These are phyloP conservation scores for Penicillium bialowiezense DNA, from an alignment of 495 filamentous ascomycete species.

Conservation along the genomic window DNA sequence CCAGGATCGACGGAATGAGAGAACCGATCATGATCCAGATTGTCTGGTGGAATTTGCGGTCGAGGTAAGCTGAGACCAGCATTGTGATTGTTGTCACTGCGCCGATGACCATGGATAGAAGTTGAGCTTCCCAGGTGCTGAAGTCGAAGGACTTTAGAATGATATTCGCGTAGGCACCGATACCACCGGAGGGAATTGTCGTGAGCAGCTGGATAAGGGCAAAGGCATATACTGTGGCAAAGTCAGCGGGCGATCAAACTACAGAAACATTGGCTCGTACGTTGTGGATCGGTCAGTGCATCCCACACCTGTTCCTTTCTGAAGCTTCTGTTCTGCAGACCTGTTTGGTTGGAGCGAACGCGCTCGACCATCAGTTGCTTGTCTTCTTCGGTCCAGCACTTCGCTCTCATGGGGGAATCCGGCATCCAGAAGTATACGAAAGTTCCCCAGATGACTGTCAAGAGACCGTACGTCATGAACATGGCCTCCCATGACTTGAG, in stretches of 20 bases:
- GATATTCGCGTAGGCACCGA: slow-evolving; percentile 64
- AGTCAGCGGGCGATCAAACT: slow-evolving; percentile 25
- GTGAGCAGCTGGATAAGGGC: slow-evolving; percentile 55
- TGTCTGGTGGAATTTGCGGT: slow-evolving; percentile 59
- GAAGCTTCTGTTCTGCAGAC: slow-evolving; percentile 49
- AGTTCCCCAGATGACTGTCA: slow-evolving; percentile 47
- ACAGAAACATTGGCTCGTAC: neutral
- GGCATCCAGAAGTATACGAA: slow-evolving; percentile 43
- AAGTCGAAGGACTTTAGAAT: slow-evolving; percentile 47
- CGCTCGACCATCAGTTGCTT: slow-evolving; percentile 45
- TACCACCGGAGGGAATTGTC: slow-evolving; percentile 60
- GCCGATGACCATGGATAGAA: slow-evolving; percentile 63
- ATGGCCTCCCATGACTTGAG: slow-evolving; percentile 55
- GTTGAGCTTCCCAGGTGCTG: slow-evolving; percentile 35
- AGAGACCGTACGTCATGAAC: slow-evolving; percentile 53
- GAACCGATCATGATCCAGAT: slow-evolving; percentile 58
- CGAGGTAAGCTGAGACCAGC: slow-evolving; percentile 56
- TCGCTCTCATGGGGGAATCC: slow-evolving; percentile 46
- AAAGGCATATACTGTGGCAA: slow-evolving; percentile 28
- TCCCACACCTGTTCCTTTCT: slow-evolving; percentile 41
- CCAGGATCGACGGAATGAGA: slow-evolving; percentile 53
- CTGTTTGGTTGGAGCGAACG: slow-evolving; percentile 48
- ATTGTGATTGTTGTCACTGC: slow-evolving; percentile 66
- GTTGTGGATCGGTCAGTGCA: slow-evolving; percentile 17
- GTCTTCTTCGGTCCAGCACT: slow-evolving; percentile 42